A percentile compares a stretch with the other conserved stretches of the same genome.
Evolutionary conservation across 495 filamentous ascomycete genomes (phyloP).

Genomic region (Talaromyces nanjingensis): DNA sequence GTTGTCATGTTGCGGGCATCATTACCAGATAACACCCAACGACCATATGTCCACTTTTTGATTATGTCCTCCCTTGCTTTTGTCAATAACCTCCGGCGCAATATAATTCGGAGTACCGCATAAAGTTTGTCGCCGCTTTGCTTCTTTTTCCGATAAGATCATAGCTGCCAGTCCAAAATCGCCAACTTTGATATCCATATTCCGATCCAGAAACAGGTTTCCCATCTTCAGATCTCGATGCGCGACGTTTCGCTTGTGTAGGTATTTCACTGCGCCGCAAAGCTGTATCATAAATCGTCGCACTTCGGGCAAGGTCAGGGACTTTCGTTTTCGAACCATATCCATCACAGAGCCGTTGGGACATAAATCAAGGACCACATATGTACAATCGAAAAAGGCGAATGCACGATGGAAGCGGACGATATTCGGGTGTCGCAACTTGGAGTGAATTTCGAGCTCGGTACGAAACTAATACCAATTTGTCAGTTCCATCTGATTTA

Average conservation of each 20-base stretch:
- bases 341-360: constrained; percentile 97
- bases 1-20: constrained; percentile 14
- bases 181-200: constrained; percentile 97
- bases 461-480: constrained; percentile 70
- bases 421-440: constrained; percentile 90
- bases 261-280: constrained; percentile 91
- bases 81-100: constrained; percentile 84
- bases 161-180: constrained; percentile 97
- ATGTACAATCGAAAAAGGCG: constrained; percentile 79
- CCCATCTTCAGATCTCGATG: constrained; percentile 98
- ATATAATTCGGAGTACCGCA: constrained; percentile 99
- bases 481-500: background rate
- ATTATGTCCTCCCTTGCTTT: constrained; percentile 73
- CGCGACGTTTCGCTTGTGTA: constrained; percentile 89
- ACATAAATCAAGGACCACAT: constrained; percentile 90
- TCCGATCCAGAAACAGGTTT: constrained; percentile 88
- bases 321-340: constrained; percentile 85
- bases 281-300: constrained; percentile 90
- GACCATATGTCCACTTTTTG: constrained; percentile 97
- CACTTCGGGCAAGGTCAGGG: constrained; percentile 83
- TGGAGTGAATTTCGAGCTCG: constrained; percentile 95
- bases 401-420: constrained; percentile 94
- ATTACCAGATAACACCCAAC: constrained; percentile 86
- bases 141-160: constrained; percentile 77
- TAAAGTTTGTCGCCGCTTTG: constrained; percentile 77